These are phyloP conservation scores for Alternaria burnsii DNA, from an alignment of 2,329 filamentous ascomycete genomes.

Conservation along the genomic window DNA sequence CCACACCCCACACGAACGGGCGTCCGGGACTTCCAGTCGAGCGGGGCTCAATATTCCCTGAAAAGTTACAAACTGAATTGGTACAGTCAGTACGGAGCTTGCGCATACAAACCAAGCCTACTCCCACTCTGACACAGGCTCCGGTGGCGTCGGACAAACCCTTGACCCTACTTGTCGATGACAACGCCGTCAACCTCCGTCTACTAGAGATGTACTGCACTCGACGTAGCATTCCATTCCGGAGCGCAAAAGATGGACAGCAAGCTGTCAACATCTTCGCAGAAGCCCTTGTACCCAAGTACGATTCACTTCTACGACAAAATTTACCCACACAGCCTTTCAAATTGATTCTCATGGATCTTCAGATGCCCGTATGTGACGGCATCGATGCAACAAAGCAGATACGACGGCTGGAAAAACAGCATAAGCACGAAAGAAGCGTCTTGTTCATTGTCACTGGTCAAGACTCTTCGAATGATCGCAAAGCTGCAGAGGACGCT, in stretches of 20 bases:
- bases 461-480: slow-evolving; percentile 41
- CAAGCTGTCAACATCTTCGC: slow-evolving; percentile 52
- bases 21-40: not conserved
- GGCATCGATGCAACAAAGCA: slow-evolving; percentile 47
- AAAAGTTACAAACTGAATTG: slow-evolving; percentile 18
- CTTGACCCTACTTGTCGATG: slow-evolving; percentile 55
- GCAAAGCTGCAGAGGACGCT: slow-evolving; percentile 32
- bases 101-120: slow-evolving; percentile 6
- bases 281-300: slow-evolving; percentile 10
- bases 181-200: slow-evolving; percentile 57
- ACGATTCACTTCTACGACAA: slow-evolving; percentile 16
- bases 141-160: slow-evolving; percentile 20
- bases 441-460: slow-evolving; percentile 48
- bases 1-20: not conserved
- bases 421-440: slow-evolving; percentile 31
- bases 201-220: slow-evolving; percentile 59
- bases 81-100: slow-evolving; percentile 21
- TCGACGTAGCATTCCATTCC: slow-evolving; percentile 50
- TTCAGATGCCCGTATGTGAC: slow-evolving; percentile 54
- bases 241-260: slow-evolving; percentile 51
- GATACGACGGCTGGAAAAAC: slow-evolving; percentile 46
- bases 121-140: not conserved
- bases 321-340: slow-evolving; percentile 25
- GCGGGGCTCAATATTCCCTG: slow-evolving; percentile 14
- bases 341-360: slow-evolving; percentile 52